phyloP scores from a whole-genome alignment of 768 basidiomycete species.

The Kwoniella pini region DNA sequence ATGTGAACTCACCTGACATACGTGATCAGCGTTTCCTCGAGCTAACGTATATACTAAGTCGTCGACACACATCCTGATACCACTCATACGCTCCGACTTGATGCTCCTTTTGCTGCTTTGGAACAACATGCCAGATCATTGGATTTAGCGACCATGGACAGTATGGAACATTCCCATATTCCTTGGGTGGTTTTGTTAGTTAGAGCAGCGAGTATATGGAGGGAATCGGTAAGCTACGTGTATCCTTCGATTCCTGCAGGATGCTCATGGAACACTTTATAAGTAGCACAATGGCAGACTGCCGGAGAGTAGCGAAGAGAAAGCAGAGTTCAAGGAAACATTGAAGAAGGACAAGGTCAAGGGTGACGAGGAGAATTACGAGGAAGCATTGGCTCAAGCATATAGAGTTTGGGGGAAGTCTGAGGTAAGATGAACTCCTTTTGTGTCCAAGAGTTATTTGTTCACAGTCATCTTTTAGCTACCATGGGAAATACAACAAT shows the following conservation, averaged over 20 bases:
- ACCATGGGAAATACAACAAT: constrained; percentile 65
- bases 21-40: background rate
- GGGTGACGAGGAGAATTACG: constrained; percentile 93
- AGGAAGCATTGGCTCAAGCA: constrained; percentile 86
- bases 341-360: constrained; percentile 70
- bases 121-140: constrained; percentile 69
- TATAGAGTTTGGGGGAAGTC: constrained; percentile 74
- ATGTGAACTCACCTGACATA: constrained; percentile 44
- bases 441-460: background rate
- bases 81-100: constrained; percentile 73
- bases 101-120: constrained; percentile 82
- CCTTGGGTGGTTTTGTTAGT: constrained; percentile 89
- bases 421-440: constrained; percentile 51
- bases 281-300: constrained; percentile 67
- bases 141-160: constrained; percentile 77
- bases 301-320: constrained; percentile 59
- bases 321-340: constrained; percentile 68
- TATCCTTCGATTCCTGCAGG: background rate
- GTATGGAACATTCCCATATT: constrained; percentile 83
- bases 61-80: constrained; percentile 78
- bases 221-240: constrained; percentile 61
- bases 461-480: constrained; percentile 56
- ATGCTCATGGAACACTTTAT: background rate
- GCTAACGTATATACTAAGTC: constrained; percentile 59
- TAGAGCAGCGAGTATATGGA: constrained; percentile 79